phyloP scores from a whole-genome alignment of 73 alveolate genomes.

The Symbiodinium natans region DNA sequence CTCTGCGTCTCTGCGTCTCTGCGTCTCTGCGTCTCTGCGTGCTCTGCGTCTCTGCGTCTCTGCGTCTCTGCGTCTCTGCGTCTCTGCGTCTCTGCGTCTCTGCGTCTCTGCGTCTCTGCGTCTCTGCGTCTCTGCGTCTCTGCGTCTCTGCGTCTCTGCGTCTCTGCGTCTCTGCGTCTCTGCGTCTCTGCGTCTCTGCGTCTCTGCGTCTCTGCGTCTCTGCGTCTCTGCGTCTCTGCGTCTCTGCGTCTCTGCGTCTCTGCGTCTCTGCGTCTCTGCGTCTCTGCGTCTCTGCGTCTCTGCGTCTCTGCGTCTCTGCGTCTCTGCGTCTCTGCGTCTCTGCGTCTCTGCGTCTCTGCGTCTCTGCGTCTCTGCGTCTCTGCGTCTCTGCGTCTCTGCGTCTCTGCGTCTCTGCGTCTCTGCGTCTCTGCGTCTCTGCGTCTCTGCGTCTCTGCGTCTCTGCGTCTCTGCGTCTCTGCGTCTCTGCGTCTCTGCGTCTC shows the following conservation, averaged over 20 bases:
- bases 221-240: slow-evolving; percentile 15
- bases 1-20: too few relatives aligned
- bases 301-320: slow-evolving; percentile 15
- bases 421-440: slow-evolving; percentile 15
- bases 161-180: neutral
- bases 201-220: slow-evolving; percentile 13
- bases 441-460: slow-evolving; percentile 13
- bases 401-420: slow-evolving; percentile 13
- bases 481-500: slow-evolving; percentile 13
- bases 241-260: slow-evolving; percentile 13
- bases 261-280: slow-evolving; percentile 15
- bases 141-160: neutral
- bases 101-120: neutral
- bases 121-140: neutral
- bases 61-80: neutral
- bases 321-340: slow-evolving; percentile 13
- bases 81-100: neutral
- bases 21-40: too few relatives aligned
- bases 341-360: slow-evolving; percentile 15
- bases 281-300: slow-evolving; percentile 13
- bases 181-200: neutral
- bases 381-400: slow-evolving; percentile 15
- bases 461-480: slow-evolving; percentile 15
- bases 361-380: slow-evolving; percentile 13
- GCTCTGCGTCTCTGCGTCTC: neutral